A percentile compares a stretch with the other conserved stretches of the same genome.
These are phyloP conservation scores for Cyclostephanos tholiformis DNA, from an alignment of 108 stramenopile genomes.

Conservation along the genomic window DNA sequence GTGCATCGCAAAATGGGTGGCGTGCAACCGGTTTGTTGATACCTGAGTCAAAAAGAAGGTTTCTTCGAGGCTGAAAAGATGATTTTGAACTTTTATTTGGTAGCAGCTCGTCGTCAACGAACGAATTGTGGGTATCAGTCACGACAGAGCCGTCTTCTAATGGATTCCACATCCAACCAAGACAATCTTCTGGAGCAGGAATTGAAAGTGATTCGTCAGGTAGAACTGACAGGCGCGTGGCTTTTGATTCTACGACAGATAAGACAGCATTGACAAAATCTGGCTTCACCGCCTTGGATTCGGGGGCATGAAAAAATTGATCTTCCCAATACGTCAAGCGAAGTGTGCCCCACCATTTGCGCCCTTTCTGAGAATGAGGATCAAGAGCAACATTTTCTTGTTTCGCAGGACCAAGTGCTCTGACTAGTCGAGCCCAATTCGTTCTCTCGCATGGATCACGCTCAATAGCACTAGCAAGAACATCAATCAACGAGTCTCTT, in stretches of 20 bases:
- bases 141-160: slow-evolving; percentile 5
- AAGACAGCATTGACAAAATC: slow-evolving; percentile 25
- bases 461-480: slow-evolving; percentile 38
- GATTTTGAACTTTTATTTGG: background rate
- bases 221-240: background rate
- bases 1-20: slow-evolving; percentile 32
- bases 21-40: slow-evolving; percentile 11
- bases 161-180: slow-evolving; percentile 34
- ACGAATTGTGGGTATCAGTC: background rate
- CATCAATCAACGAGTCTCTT: slow-evolving; percentile 24
- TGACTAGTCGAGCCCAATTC: slow-evolving; percentile 26
- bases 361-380: background rate
- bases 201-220: background rate
- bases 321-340: slow-evolving; percentile 20
- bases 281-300: slow-evolving; percentile 17
- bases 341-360: slow-evolving; percentile 1
- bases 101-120: background rate
- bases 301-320: slow-evolving; percentile 29
- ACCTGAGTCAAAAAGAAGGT: background rate
- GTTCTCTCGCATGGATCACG: slow-evolving; percentile 17
- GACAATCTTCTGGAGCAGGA: slow-evolving; percentile 22
- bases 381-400: background rate
- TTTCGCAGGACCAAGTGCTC: slow-evolving; percentile 9
- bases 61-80: background rate
- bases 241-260: slow-evolving; percentile 9